phyloP scores from a whole-genome alignment of 768 basidiomycete species.

The Mrakia gelida region DNA sequence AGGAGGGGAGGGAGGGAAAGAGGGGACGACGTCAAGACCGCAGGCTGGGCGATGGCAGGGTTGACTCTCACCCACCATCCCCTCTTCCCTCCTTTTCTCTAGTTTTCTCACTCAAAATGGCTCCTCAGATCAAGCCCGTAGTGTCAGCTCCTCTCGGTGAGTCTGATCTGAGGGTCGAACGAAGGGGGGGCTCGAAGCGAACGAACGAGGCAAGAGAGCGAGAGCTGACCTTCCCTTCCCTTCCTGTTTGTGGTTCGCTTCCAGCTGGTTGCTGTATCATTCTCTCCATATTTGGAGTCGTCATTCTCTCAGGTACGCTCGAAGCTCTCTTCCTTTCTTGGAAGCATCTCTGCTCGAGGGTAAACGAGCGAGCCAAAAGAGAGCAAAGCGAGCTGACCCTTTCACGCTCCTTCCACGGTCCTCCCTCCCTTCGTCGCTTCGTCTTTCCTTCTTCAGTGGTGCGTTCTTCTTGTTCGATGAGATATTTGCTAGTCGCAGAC shows the following conservation, averaged over 20 bases:
- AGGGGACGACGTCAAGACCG: background rate
- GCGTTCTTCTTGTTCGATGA: background rate
- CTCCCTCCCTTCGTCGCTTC: background rate
- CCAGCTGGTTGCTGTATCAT: slow-evolving; percentile 32
- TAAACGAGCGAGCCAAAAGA: background rate
- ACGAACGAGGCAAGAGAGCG: background rate
- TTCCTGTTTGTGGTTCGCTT: background rate
- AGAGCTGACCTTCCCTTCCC: background rate
- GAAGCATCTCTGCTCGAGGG: background rate
- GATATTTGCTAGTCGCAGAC: background rate
- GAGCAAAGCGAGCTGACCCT: background rate
- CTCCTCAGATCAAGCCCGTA: slow-evolving; percentile 23
- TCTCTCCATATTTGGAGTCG: slow-evolving; percentile 29
- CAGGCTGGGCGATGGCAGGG: too few species aligned
- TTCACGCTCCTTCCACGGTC: background rate
- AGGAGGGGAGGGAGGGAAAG: background rate
- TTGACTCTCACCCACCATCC: background rate
- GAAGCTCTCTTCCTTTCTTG: background rate
- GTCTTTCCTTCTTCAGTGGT: slow-evolving; percentile 2
- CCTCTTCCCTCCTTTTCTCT: too few species aligned
- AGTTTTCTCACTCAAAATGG: background rate
- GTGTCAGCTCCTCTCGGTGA: slow-evolving; percentile 29
- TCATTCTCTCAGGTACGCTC: slow-evolving; percentile 28
- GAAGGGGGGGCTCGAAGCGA: background rate
- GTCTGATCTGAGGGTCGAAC: background rate